Evolutionary conservation across 805 yeast genomes (phyloP), one percentile per base, ranked within the genome.

Genomic region (Dipodascus geniculatus): DNA sequence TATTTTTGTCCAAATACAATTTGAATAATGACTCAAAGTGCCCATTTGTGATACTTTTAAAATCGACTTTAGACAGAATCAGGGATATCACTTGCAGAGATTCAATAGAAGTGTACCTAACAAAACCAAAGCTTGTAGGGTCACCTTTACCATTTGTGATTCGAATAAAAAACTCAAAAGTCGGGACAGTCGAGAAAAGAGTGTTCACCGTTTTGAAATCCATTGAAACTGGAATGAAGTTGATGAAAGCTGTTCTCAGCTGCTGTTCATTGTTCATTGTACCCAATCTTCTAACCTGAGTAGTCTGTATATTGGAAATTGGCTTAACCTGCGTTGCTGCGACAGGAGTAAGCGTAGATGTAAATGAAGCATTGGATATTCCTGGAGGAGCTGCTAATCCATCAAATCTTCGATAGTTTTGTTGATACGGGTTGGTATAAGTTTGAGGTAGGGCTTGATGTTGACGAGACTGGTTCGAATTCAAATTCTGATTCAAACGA

Each of bases 121-220:
- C 62, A 47, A 59, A 58, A 1, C 61, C 63, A 51, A 55, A 59
- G 8, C 35, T 51, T 9, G 51, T 38, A 1, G 56, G 57, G 14
- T 48, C 23, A 9, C 57, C 55, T 38, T 53, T 53, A 33, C 58
- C 52, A 14, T 23, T 35, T n/a, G 48, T 24, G 20, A 58, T 52
- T 31, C 60, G 49, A 16, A 49, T 48, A 53, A 56, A 59, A 22
- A 42, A 38, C 14, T 55, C 56, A 22, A 59, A 47, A 3, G 60
- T 58, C 9, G 63, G 61, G 23, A 58, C 56, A 51, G 53, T 42
- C 22, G 47, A 20, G 22, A 59, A 49, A 2, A 53, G 51, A 3
- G 47, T 44, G 22, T 23, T 42, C 31, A 60, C 51, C 17, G 49
- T 35, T 4, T 51, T 24, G 42, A 55, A 58, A 9, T 59, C 56